A percentile compares a stretch with the other conserved stretches of the same genome.
Conservation (phyloP, 1,284 basidiomycete genomes). For the Thecaphora thlaspeos region DNA sequence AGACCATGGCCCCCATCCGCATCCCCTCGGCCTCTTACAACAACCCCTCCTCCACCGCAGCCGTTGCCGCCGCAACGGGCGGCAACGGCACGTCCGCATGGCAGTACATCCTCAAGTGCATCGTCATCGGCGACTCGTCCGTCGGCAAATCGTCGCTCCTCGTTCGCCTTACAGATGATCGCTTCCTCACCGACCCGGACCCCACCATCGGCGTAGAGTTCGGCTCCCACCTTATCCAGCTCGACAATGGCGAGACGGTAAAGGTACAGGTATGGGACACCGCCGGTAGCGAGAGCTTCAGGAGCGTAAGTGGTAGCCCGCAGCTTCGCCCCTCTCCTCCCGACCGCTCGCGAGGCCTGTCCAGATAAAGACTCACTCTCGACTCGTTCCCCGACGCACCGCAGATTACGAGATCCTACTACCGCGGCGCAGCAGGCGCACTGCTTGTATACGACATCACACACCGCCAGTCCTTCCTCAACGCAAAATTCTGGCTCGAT, state of each 20-base stretch:
- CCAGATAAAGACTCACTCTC: too few species aligned
- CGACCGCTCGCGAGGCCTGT: too few species aligned
- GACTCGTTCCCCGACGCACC: not conserved
- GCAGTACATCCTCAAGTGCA: conserved; percentile 56
- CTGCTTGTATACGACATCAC: conserved; percentile 53
- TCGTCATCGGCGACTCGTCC: conserved; percentile 52
- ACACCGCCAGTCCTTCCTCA: conserved; percentile 38
- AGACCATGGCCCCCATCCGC: conserved; percentile 31
- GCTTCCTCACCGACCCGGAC: conserved; percentile 48
- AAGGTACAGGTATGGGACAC: conserved; percentile 57
- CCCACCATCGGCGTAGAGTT: conserved; percentile 57
- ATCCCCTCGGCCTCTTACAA: conserved; percentile 23
- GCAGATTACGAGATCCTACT: conserved; percentile 52
- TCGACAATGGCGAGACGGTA: conserved; percentile 47
- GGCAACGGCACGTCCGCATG: conserved; percentile 19
- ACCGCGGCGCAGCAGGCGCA: conserved; percentile 53
- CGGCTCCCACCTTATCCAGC: conserved; percentile 47
- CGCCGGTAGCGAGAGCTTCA: conserved; percentile 49
- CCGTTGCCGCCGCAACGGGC: too few species aligned
- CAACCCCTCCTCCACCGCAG: not conserved
- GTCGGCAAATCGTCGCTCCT: conserved; percentile 55
- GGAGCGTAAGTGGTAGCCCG: conserved; percentile 16
- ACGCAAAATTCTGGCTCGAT: conserved; percentile 44
- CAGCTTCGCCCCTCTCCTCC: not conserved
- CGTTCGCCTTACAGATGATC: conserved; percentile 51